Base-by-base conservation (phyloP, 768 basidiomycete genomes). In the Pleurotus djamor region DNA sequence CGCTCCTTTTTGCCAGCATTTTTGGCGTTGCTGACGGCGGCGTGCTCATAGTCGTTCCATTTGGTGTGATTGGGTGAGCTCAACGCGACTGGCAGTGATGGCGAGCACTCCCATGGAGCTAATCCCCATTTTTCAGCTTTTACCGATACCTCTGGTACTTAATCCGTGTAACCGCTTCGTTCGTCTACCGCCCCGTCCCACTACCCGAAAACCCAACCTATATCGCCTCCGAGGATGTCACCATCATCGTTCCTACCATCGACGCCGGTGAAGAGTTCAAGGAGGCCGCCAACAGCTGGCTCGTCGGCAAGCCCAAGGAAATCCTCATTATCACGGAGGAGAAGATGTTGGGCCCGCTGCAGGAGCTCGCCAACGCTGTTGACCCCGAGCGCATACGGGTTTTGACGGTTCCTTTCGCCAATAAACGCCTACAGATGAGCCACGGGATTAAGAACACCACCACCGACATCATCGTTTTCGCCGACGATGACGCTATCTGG, bases 401-500 rank as follows among this genome's bases (percentile, higher is more conserved):
- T 32, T 79, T 94, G 60, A 95, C 92, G 16, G 92, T 95, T 12
- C 94, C 93, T 3, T 95, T 89, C 67, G 94, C 95, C 63, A 96
- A 96, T 77, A 96, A 96, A 72, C 88, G 94, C 17, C 78, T 95
- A 36, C 94, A 96, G 74, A 96, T 96, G 95, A 82, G 85, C 63
- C 92, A 96, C 65, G 95, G 94, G 7, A 96, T 96, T 71, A 88
- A 88, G 72, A 88, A 93, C 69, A 89, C 90, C 21, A 88, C 89
- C 0, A 95, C 94, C 4, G 94, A 94, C 69, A 94, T 96, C 73
- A 93, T 95, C 71, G 89, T 96, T 32, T 96, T 96, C 66, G 93
- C 93, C 6, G 94, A 96, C 68, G 94, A 97, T 67, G 94, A 97
- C 71, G 94, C 94, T 44, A 94, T 97, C 67, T 97, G 94, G 94